Evolutionary conservation across 345 rosid genomes (phyloP).

Genomic region (Stellera chamaejasme): DNA sequence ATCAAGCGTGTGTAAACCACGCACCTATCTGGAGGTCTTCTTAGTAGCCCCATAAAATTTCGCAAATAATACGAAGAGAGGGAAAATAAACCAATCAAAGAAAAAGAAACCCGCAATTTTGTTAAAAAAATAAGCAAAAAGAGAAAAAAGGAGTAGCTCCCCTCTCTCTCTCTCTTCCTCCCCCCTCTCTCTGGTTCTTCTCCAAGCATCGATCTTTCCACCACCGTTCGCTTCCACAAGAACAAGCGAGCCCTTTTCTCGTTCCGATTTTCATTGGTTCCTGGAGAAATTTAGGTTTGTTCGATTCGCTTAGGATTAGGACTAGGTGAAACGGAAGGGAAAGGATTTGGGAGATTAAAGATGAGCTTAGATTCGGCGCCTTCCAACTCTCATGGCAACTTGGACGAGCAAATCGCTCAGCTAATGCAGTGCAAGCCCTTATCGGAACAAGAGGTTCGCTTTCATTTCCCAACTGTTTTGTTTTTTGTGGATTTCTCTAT

Average conservation of each 20-base stretch:
- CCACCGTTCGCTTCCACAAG: conserved; percentile 11
- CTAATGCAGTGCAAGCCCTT: conserved; percentile 63
- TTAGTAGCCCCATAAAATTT: not conserved
- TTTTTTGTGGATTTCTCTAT: not conserved
- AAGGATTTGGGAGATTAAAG: conserved; percentile 1
- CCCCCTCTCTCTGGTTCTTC: too few relatives aligned
- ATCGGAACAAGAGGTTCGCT: conserved; percentile 38
- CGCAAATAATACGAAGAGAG: not conserved
- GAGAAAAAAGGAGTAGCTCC: not conserved
- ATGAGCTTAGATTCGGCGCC: conserved; percentile 39
- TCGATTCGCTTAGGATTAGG: conserved; percentile 8
- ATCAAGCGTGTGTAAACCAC: not conserved
- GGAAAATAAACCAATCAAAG: not conserved
- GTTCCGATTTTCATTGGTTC: not conserved
- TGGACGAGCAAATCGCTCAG: conserved; percentile 50
- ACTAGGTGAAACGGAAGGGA: conserved; percentile 8
- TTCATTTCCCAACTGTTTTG: not conserved
- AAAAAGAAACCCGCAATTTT: conserved; percentile 2
- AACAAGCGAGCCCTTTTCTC: not conserved
- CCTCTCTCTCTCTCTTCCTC: not conserved
- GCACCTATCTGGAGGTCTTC: not conserved
- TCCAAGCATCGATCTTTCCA: conserved; percentile 17
- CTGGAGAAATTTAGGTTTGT: conserved; percentile 18
- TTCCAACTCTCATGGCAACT: conserved; percentile 36
- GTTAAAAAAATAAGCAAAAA: not conserved